phyloP scores from a whole-genome alignment of 257 asterid genomes.

The Solanum neorickii region DNA sequence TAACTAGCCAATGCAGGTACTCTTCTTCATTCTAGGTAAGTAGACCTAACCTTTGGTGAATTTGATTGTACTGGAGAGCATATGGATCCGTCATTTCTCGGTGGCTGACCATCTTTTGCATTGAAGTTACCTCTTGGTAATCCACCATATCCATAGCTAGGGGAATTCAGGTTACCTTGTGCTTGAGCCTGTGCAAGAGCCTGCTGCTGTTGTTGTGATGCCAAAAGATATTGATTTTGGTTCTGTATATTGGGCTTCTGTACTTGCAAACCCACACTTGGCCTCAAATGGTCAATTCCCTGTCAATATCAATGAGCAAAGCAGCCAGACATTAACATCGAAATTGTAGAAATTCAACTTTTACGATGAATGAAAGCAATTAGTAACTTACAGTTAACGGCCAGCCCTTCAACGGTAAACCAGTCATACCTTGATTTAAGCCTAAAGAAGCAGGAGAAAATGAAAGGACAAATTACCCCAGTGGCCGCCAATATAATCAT shows the following conservation, averaged over 20 bases:
- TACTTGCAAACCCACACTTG: constrained; percentile 81
- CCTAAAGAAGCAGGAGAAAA: constrained; percentile 34
- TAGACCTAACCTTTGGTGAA: constrained; percentile 67
- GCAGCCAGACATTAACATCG: not conserved
- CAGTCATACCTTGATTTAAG: constrained; percentile 78
- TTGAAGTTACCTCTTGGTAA: constrained; percentile 73
- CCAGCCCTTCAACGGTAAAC: constrained; percentile 99
- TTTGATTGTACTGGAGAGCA: constrained; percentile 94
- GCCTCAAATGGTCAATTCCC: constrained; percentile 96
- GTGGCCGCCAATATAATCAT: not conserved
- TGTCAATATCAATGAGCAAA: constrained; percentile 18
- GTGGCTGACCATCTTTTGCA: constrained; percentile 84
- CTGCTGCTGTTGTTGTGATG: constrained; percentile 97
- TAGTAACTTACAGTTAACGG: constrained; percentile 78
- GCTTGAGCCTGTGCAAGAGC: constrained; percentile 89
- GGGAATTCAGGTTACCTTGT: constrained; percentile 72
- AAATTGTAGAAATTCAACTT: not conserved
- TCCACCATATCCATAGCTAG: constrained; percentile 80
- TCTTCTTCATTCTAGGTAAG: not conserved
- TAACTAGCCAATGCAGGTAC: not conserved
- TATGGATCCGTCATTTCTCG: constrained; percentile 90
- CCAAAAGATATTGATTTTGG: constrained; percentile 73
- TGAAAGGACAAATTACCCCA: not conserved
- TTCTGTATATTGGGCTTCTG: constrained; percentile 76
- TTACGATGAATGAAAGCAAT: not conserved